These are phyloP conservation scores for Apiospora rasikravindrae DNA, from an alignment of 2,329 filamentous ascomycete genomes.

Conservation along the genomic window DNA sequence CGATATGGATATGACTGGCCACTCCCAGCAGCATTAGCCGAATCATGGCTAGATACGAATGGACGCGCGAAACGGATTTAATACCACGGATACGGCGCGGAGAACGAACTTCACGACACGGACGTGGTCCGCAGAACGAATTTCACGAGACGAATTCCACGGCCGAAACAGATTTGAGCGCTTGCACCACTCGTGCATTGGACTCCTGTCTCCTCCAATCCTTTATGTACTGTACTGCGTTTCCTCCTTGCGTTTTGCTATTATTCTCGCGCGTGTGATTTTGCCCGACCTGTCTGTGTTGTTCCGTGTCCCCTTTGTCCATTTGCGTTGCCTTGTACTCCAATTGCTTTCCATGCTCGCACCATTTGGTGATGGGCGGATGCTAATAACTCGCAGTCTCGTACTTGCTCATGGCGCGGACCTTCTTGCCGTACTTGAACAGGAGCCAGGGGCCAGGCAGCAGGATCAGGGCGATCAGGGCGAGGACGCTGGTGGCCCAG, in stretches of 20 bases:
- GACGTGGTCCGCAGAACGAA: background rate
- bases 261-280: background rate
- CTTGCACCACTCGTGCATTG: too few relatives aligned
- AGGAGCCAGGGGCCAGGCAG: constrained; percentile 59
- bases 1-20: background rate
- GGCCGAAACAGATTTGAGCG: too few relatives aligned
- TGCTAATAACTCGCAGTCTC: constrained; percentile 39
- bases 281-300: background rate
- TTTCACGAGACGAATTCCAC: background rate
- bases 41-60: too few relatives aligned
- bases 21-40: background rate
- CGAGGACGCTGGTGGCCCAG: constrained; percentile 54
- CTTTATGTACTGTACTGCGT: background rate
- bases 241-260: background rate
- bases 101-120: background rate
- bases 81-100: too few relatives aligned
- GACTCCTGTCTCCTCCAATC: background rate
- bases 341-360: background rate
- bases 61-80: too few relatives aligned
- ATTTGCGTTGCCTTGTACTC: background rate
- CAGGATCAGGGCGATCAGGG: constrained; percentile 52
- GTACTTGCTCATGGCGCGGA: constrained; percentile 48
- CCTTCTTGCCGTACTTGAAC: constrained; percentile 52
- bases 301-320: background rate
- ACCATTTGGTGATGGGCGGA: background rate